Base-by-base conservation (phyloP, 2,329 filamentous ascomycete genomes). In the Venturia carpophila region DNA sequence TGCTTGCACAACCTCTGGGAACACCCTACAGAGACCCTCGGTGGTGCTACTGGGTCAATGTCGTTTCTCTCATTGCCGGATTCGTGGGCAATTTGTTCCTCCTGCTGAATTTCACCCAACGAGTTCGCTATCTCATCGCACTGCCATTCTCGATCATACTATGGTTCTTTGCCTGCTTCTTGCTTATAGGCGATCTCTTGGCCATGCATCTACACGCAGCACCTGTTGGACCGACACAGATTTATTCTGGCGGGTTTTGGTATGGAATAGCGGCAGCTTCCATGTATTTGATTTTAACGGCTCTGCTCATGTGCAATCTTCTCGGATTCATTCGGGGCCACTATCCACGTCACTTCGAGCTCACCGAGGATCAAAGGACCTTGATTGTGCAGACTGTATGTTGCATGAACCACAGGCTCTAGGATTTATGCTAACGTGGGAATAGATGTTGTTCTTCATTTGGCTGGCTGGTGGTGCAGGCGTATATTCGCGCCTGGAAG, bases 1-100 rank as follows among this genome's bases (percentile, higher is more conserved):
- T 72, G 0, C 77, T 81, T 6, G 72, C 80, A 1, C 86, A 85
- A 69, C 80, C 79, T 60, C 70, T 78, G 17, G 84, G 85, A 3
- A 71, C 84, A 0, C 47, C 52, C 10, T 42, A 45, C 42, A 34
- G 21, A 30, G 63, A 64, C 37, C 63, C 63, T 30, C 24, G 47
- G 4, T 64, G 49, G 63, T 64, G 63, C n/a, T 64, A 60, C 49
- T 43, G 39, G 47, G 52, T 64, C 5, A 64, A 64, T 30, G 21
- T 64, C 13, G 39, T 60, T 27, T 64, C 63, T 49, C 63, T 67
- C n/a, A 58, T 67, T 37, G 45, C 45, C 37, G 63, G 63, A 19
- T 64, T 64, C 52, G 52, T 64, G 15, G 63, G 63, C 19, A 64
- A 64, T 27, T 4, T 64, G 4, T 64, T 64, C 39, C 63, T 64